These are phyloP conservation scores for Nematocida ausubeli DNA, from an alignment of 371 early-diverging fungal species.

Conservation along the genomic window DNA sequence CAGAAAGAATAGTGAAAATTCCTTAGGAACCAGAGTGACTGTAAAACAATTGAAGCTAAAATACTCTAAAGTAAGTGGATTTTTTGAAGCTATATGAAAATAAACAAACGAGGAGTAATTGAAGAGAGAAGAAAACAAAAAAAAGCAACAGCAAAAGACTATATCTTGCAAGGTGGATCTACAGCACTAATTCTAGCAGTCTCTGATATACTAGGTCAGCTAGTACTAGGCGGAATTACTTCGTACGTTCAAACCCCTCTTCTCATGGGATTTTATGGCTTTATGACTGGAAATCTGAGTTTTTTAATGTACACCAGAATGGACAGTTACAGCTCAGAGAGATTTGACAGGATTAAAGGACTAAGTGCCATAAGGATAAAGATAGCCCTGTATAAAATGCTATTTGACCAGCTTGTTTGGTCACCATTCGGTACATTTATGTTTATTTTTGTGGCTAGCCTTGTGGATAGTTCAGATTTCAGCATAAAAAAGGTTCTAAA, in stretches of 20 bases:
- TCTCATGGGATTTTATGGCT: constrained; percentile 25
- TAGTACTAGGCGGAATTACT: not conserved
- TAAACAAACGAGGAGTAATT: constrained; percentile 48
- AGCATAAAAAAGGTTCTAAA: not conserved
- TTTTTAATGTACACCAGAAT: constrained; percentile 32
- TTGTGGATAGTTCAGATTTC: not conserved
- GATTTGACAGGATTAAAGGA: not conserved
- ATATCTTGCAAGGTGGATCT: constrained; percentile 10
- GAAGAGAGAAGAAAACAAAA: constrained; percentile 4
- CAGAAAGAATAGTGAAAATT: not conserved
- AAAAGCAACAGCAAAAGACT: not conserved
- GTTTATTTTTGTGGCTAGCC: constrained; percentile 1
- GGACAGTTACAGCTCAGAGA: not conserved
- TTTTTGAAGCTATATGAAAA: constrained; percentile 57
- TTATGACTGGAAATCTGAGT: constrained; percentile 33
- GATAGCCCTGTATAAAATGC: constrained; percentile 35
- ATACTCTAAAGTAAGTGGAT: constrained; percentile 50
- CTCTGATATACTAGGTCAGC: constrained; percentile 29
- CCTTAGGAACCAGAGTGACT: constrained; percentile 19
- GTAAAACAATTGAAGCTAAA: constrained; percentile 9
- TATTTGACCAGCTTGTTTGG: constrained; percentile 51
- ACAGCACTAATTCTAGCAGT: constrained; percentile 1
- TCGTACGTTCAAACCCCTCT: not conserved
- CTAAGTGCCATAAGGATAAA: not conserved
- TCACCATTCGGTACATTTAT: constrained; percentile 32